phyloP scores from a whole-genome alignment of 2,329 filamentous ascomycete genomes.

The Cytospora piceicola region DNA sequence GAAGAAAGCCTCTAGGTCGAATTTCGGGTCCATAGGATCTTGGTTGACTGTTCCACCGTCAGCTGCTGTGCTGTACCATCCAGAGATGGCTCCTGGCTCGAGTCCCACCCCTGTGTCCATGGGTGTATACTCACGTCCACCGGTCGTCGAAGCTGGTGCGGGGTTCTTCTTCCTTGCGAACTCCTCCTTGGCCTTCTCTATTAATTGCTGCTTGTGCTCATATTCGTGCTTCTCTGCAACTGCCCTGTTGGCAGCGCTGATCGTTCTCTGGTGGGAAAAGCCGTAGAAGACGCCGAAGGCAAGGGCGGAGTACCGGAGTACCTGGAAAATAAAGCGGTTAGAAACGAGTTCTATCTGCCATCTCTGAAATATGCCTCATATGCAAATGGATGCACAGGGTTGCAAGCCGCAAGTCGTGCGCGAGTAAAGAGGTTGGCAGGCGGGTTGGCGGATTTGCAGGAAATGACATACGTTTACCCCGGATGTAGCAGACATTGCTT shows the following conservation, averaged over 20 bases:
- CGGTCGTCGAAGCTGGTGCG: slow-evolving; percentile 39
- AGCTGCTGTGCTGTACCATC: slow-evolving; percentile 1
- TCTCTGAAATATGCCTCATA: not conserved
- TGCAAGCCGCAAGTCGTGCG: slow-evolving; percentile 32
- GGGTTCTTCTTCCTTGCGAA: slow-evolving; percentile 76
- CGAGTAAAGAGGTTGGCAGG: slow-evolving; percentile 25
- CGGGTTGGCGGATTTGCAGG: slow-evolving; percentile 14
- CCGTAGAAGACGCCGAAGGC: slow-evolving; percentile 93
- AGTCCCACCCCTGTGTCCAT: slow-evolving; percentile 2
- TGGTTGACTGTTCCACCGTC: slow-evolving; percentile 43
- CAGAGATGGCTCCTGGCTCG: slow-evolving; percentile 35
- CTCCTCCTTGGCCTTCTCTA: slow-evolving; percentile 89
- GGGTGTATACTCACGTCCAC: slow-evolving; percentile 39
- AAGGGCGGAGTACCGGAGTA: slow-evolving; percentile 95
- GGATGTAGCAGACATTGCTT: slow-evolving; percentile 65
- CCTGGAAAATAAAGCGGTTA: slow-evolving; percentile 58
- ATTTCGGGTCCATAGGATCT: slow-evolving; percentile 81
- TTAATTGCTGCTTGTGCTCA: slow-evolving; percentile 87
- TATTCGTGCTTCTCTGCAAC: slow-evolving; percentile 80
- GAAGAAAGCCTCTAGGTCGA: slow-evolving; percentile 89
- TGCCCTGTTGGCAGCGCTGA: slow-evolving; percentile 72
- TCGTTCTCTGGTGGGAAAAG: slow-evolving; percentile 86
- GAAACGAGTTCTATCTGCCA: slow-evolving; percentile 6
- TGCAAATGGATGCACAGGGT: slow-evolving; percentile 7
- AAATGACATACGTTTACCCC: slow-evolving; percentile 66